Percentiles rank a stretch among this genome's conserved stretches.
phyloP scores from a whole-genome alignment of 192 early-diverging fungal species.

The Chytriomyces sp. region DNA sequence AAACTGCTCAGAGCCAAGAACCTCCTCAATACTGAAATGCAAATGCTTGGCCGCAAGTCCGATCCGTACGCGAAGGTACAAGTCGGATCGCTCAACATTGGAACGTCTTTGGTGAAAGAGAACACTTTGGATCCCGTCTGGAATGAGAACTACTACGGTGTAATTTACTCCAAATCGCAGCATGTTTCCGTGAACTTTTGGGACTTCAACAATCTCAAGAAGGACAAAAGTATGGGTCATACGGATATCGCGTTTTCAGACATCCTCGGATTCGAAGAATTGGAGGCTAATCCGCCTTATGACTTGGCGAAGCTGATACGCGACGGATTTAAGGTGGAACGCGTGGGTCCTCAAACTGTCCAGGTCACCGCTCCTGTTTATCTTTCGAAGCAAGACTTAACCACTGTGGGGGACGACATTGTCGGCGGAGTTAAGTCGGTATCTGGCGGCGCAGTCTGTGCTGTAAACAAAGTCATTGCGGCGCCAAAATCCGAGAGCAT shows the following conservation, averaged over 20 bases:
- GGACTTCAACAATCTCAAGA: slow-evolving; percentile 86
- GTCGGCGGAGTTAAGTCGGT: background rate
- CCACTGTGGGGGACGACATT: background rate
- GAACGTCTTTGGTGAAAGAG: slow-evolving; percentile 77
- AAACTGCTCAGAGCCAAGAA: slow-evolving; percentile 73
- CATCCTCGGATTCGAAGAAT: slow-evolving; percentile 21
- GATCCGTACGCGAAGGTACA: slow-evolving; percentile 88
- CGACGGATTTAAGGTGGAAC: slow-evolving; percentile 45
- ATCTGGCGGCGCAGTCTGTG: background rate
- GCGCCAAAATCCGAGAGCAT: background rate
- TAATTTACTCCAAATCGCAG: slow-evolving; percentile 78
- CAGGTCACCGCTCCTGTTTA: slow-evolving; percentile 38
- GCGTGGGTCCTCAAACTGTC: slow-evolving; percentile 1
- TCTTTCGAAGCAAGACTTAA: slow-evolving; percentile 16
- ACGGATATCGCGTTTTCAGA: slow-evolving; percentile 43
- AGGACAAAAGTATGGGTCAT: slow-evolving; percentile 84
- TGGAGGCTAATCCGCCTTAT: background rate
- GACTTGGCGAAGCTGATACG: slow-evolving; percentile 30
- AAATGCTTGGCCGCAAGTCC: slow-evolving; percentile 74
- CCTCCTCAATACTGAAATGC: slow-evolving; percentile 82
- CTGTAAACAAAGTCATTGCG: background rate
- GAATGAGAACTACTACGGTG: slow-evolving; percentile 87
- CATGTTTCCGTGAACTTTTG: slow-evolving; percentile 74
- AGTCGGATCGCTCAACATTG: slow-evolving; percentile 63
- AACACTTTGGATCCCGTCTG: slow-evolving; percentile 87